phyloP scores from a whole-genome alignment of 345 rosid genomes.

The Melastoma malabathricum region DNA sequence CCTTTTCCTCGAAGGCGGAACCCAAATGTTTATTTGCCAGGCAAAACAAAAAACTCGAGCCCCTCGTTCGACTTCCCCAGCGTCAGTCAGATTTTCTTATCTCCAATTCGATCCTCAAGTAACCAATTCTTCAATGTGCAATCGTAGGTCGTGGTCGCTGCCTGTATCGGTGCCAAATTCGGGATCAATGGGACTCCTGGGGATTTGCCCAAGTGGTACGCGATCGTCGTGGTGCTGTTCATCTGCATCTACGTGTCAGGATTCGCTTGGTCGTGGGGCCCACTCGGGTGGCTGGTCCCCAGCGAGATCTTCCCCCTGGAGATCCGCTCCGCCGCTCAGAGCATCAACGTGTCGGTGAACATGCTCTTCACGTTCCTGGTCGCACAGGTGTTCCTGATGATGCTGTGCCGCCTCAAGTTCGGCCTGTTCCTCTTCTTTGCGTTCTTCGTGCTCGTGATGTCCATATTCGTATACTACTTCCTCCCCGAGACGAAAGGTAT shows the following conservation, averaged over 20 bases:
- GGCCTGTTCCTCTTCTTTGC: conserved; percentile 62
- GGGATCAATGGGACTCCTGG: conserved; percentile 56
- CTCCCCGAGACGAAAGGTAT: conserved; percentile 63
- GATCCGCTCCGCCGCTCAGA: conserved; percentile 85
- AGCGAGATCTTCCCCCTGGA: conserved; percentile 90
- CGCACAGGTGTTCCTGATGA: conserved; percentile 60
- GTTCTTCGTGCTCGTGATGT: conserved; percentile 48
- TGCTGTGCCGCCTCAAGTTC: conserved; percentile 80
- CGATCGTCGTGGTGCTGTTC: conserved; percentile 68
- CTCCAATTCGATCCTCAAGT: too few relatives aligned
- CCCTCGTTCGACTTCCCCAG: too few relatives aligned
- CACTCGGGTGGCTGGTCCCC: conserved; percentile 86
- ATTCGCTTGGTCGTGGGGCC: conserved; percentile 97
- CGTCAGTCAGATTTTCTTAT: too few relatives aligned
- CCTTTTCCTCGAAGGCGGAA: conserved; percentile 75
- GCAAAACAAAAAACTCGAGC: conserved; percentile 13
- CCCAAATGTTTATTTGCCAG: conserved; percentile 81
- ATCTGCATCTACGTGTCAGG: conserved; percentile 74
- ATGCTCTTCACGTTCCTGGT: conserved; percentile 72
- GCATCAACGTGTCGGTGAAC: conserved; percentile 74
- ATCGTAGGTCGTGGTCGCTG: conserved; percentile 40
- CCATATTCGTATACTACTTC: conserved; percentile 39
- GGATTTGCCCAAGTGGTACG: conserved; percentile 67
- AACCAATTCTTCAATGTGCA: too few relatives aligned
- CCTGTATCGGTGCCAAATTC: conserved; percentile 69